Percentiles rank a stretch among this genome's conserved stretches.
phyloP scores from a whole-genome alignment of 441 rosid genomes.

The Sinapis alba region DNA sequence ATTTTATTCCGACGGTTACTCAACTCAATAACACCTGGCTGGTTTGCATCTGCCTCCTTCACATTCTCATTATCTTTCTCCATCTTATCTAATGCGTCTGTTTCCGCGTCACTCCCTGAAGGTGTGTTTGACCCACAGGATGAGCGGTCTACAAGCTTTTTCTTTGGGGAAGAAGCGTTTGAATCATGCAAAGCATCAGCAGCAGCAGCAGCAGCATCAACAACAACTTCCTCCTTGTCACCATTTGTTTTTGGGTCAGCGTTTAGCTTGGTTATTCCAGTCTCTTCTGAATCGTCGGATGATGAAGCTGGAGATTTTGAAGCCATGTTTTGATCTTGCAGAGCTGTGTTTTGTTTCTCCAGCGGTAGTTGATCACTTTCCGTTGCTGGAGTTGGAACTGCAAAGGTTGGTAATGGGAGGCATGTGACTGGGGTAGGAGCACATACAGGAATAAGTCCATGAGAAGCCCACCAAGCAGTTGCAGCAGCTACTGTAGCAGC shows the following conservation, averaged over 20 bases:
- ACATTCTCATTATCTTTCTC: constrained; percentile 63
- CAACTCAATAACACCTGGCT: constrained; percentile 45
- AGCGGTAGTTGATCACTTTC: constrained; percentile 46
- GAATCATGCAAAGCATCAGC: constrained; percentile 47
- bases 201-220: too few relatives aligned
- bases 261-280: constrained; percentile 51
- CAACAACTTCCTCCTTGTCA: too few relatives aligned
- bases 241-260: too few relatives aligned
- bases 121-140: constrained; percentile 95
- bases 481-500: constrained; percentile 98
- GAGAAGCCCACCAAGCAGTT: constrained; percentile 98
- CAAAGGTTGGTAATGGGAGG: constrained; percentile 47
- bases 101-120: constrained; percentile 88
- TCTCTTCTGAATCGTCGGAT: constrained; percentile 60
- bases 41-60: constrained; percentile 57
- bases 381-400: constrained; percentile 46
- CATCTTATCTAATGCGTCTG: constrained; percentile 65
- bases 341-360: constrained; percentile 50
- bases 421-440: constrained; percentile 61
- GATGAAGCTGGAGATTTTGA: constrained; percentile 54
- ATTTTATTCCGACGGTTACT: constrained; percentile 58
- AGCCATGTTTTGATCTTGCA: constrained; percentile 58
- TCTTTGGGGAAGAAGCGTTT: constrained; percentile 52
- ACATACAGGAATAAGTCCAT: constrained; percentile 86
- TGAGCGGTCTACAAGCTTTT: constrained; percentile 80